Evolutionary conservation across 495 filamentous ascomycete genomes (phyloP), one percentile per base, ranked within the genome.

Genomic region (Penicillium manginii): DNA sequence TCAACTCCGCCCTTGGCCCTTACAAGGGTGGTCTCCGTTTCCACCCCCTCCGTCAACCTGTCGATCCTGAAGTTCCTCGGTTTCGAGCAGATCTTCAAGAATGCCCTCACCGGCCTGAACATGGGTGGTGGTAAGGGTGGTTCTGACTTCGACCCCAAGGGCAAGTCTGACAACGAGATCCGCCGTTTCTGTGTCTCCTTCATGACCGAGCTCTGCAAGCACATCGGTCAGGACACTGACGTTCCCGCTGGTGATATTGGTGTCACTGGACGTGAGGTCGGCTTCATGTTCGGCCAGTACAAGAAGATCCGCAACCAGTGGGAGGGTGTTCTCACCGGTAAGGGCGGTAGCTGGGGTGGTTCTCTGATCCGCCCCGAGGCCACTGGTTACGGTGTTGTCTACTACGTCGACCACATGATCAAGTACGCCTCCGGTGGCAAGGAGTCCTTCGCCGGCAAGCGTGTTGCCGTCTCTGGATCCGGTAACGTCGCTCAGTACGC

Each of bases 1-100:
- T 96, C 90, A 98, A 98, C 84, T 96, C 91, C 18, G 94, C 94
- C 50, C 87, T 98, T 29, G 94, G 94, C 52, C 94, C 94, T 35
- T 98, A 96, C 88, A 98, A 98, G 84, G 94, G 94, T 62, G 94
- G 94, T 69, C 87, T 98, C 63, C 83, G 94, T 55, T 93, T 98
- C 81, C 94, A 98, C 74, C 94, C 94, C 93, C 53, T 86, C 90
- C 15, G 94, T 98, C 78, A 98, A 98, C 81, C 83, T 98, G 58
- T 96, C 91, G 63, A 93, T 98, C 70, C 84, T 98, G 61, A 98
- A 98, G 82, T 98, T 98, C 83, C 83, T 98, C 66, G 94, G 93
- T 54, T 97, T 98, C 73, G 94, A 98, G 88, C 94, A 98, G 84
- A 94, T 91, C 79, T 97, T 98, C 84, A 98, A 98, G 88, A 98